phyloP scores from a whole-genome alignment of 73 alveolate genomes.

The Paramecium caudatum region DNA sequence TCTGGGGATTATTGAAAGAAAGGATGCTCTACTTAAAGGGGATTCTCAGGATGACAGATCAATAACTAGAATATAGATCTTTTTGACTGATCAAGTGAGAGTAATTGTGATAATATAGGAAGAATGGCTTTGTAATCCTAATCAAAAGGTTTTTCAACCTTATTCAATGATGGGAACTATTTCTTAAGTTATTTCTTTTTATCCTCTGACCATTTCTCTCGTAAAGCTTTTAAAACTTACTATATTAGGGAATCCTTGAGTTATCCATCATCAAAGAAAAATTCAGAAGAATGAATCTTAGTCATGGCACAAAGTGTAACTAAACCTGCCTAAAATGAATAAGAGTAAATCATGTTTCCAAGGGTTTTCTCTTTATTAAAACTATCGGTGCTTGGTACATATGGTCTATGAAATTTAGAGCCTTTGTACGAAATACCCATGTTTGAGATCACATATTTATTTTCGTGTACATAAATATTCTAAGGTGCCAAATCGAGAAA shows the following conservation, averaged over 20 bases:
- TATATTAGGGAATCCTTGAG: not conserved
- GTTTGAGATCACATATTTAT: conserved; percentile 20
- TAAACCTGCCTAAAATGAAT: conserved; percentile 59
- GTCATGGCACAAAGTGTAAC: not conserved
- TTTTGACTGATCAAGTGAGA: conserved; percentile 23
- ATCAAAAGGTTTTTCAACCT: conserved; percentile 56
- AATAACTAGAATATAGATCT: conserved; percentile 38
- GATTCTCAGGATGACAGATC: conserved; percentile 33
- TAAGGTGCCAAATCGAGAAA: conserved; percentile 54
- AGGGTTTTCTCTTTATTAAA: conserved; percentile 39
- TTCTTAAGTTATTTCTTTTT: not conserved
- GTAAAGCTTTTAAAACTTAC: not conserved
- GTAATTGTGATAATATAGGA: not conserved
- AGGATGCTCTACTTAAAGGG: conserved; percentile 10
- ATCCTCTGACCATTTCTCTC: not conserved
- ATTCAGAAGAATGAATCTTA: not conserved
- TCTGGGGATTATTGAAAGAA: not conserved
- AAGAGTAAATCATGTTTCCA: conserved; percentile 10
- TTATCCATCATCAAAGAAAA: conserved; percentile 57
- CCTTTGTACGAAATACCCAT: conserved; percentile 44
- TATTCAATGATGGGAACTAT: not conserved
- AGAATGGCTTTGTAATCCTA: not conserved
- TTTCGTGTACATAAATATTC: not conserved
- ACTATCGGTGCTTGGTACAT: conserved; percentile 7
- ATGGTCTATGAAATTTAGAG: conserved; percentile 45